These are phyloP conservation scores for Leucocoprinus leucothites DNA, from an alignment of 768 basidiomycete genomes.

Conservation along the genomic window DNA sequence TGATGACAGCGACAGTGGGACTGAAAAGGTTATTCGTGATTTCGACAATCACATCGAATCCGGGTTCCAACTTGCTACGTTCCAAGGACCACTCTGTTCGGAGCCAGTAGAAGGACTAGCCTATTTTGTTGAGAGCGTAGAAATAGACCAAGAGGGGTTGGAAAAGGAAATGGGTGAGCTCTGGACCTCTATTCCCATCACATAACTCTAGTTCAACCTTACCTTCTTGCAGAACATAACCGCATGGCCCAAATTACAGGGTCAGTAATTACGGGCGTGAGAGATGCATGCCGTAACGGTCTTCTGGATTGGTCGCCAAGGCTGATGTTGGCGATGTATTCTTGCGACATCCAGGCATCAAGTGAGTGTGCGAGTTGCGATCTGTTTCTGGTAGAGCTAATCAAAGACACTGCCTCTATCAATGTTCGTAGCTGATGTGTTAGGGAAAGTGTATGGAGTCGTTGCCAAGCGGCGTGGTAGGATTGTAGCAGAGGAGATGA, in stretches of 20 bases:
- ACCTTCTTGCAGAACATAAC: constrained; percentile 58
- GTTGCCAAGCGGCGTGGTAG: constrained; percentile 88
- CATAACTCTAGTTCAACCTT: neutral
- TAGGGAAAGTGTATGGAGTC: constrained; percentile 96
- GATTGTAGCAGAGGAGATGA: constrained; percentile 98
- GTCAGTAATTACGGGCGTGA: constrained; percentile 83
- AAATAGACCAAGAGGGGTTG: constrained; percentile 55
- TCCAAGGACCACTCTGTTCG: constrained; percentile 92
- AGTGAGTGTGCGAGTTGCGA: constrained; percentile 50
- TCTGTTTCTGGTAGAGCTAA: constrained; percentile 13
- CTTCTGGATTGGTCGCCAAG: constrained; percentile 97
- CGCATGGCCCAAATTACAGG: constrained; percentile 83
- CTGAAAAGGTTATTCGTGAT: constrained; percentile 39
- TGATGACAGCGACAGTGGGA: constrained; percentile 26
- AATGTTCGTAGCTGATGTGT: constrained; percentile 72
- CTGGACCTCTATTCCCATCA: neutral
- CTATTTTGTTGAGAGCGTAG: constrained; percentile 81
- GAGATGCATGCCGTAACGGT: constrained; percentile 87
- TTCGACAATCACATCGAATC: constrained; percentile 86
- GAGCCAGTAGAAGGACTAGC: constrained; percentile 94
- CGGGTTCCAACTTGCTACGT: constrained; percentile 92
- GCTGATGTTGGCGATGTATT: constrained; percentile 97
- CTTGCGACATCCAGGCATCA: constrained; percentile 97
- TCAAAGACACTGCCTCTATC: neutral
- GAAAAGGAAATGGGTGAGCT: constrained; percentile 66